Percentiles rank a stretch among this genome's conserved stretches.
Conservation (phyloP, 192 early-diverging fungal genomes). For the Coemansia sp. region DNA sequence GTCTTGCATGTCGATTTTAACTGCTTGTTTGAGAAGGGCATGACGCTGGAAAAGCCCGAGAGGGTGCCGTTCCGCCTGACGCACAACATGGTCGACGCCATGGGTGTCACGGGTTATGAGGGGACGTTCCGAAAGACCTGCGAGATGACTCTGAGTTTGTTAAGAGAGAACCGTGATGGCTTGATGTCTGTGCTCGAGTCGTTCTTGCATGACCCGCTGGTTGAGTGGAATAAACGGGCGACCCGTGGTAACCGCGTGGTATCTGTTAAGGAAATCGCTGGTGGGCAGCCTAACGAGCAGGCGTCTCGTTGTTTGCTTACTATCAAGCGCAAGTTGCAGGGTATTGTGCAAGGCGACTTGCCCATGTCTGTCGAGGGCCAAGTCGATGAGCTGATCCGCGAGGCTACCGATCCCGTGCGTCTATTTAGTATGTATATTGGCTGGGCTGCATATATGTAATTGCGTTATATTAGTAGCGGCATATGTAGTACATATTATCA, state of each 20-base stretch:
- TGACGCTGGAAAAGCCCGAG: slow-evolving; percentile 85
- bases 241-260: slow-evolving; percentile 37
- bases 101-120: slow-evolving; percentile 87
- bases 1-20: slow-evolving; percentile 95
- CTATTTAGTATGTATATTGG: slow-evolving; percentile 90
- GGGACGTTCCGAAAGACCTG: slow-evolving; percentile 70
- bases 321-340: slow-evolving; percentile 76
- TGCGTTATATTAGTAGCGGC: background rate
- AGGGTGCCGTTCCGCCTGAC: slow-evolving; percentile 94
- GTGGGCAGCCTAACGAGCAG: slow-evolving; percentile 57
- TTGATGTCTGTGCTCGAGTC: slow-evolving; percentile 90
- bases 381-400: slow-evolving; percentile 77
- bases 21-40: slow-evolving; percentile 91
- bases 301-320: slow-evolving; percentile 62
- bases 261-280: slow-evolving; percentile 18
- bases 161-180: slow-evolving; percentile 79
- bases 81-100: slow-evolving; percentile 93
- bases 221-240: slow-evolving; percentile 68
- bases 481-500: too few species aligned
- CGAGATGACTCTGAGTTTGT: slow-evolving; percentile 72
- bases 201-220: slow-evolving; percentile 85
- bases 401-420: slow-evolving; percentile 70
- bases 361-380: slow-evolving; percentile 76
- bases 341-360: slow-evolving; percentile 45
- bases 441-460: slow-evolving; percentile 58